Conservation (phyloP, 306 rosid genomes). For the Prunus fruticosa region DNA sequence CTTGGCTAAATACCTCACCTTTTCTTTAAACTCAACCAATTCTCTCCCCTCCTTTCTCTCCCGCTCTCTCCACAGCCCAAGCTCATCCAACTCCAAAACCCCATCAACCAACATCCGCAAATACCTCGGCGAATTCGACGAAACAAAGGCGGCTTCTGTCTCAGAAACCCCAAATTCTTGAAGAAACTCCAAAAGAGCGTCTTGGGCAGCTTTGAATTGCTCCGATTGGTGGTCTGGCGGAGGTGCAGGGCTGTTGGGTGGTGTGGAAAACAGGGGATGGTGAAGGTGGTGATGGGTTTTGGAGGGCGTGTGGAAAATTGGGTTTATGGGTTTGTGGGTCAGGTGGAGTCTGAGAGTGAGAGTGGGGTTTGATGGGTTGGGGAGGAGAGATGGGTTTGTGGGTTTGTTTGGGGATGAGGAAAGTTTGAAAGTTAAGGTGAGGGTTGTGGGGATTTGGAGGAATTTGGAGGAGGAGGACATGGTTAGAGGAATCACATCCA, state of each 20-base stretch:
- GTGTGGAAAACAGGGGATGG: conserved; percentile 22
- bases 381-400: not conserved
- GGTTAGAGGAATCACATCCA: conserved; percentile 1
- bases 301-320: conserved; percentile 2
- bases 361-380: not conserved
- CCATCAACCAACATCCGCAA: conserved; percentile 64
- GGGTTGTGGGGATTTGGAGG: conserved; percentile 19
- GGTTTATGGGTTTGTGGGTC: conserved; percentile 1
- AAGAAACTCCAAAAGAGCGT: conserved; percentile 50
- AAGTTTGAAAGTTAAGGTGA: not conserved
- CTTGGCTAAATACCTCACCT: conserved; percentile 50
- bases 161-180: conserved; percentile 48
- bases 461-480: conserved; percentile 33
- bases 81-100: conserved; percentile 73
- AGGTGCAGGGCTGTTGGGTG: conserved; percentile 8
- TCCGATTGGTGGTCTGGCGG: conserved; percentile 13
- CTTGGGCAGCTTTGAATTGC: conserved; percentile 38
- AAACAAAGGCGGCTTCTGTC: conserved; percentile 48
- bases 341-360: conserved; percentile 7
- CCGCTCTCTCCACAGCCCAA: conserved; percentile 37
- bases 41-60: not conserved
- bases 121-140: conserved; percentile 51
- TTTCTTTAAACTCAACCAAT: conserved; percentile 44
- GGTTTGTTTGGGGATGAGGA: not conserved
- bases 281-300: conserved; percentile 11